A percentile compares a stretch with the other conserved stretches of the same genome.
Conservation (phyloP, 2,329 filamentous ascomycete genomes). For the Botrytis fabae region DNA sequence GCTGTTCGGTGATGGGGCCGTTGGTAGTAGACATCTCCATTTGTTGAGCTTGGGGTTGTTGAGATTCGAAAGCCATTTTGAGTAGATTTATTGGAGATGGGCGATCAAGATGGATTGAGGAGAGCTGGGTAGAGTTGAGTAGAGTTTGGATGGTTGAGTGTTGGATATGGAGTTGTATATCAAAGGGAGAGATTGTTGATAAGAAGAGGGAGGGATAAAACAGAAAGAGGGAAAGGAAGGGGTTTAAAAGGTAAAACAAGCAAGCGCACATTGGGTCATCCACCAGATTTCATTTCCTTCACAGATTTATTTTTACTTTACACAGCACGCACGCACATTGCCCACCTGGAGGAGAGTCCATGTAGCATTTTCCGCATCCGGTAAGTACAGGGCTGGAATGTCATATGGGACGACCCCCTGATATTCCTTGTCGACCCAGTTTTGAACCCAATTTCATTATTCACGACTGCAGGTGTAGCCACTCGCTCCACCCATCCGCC, state of each 20-base stretch:
- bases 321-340: not conserved
- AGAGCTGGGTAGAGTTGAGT: too few species aligned
- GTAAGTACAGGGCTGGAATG: slow-evolving; percentile 5
- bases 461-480: not conserved
- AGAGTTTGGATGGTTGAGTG: not conserved
- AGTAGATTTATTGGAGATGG: not conserved
- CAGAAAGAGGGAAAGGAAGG: not conserved
- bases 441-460: not conserved
- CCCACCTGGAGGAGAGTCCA: not conserved
- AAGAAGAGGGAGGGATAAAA: not conserved
- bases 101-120: not conserved
- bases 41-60: slow-evolving; percentile 24
- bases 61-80: slow-evolving; percentile 22
- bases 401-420: not conserved
- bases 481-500: not conserved
- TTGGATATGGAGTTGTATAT: not conserved
- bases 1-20: slow-evolving; percentile 22
- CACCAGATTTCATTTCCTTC: not conserved
- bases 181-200: not conserved
- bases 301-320: not conserved
- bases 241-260: not conserved
- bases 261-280: not conserved
- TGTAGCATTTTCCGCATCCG: not conserved
- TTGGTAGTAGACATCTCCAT: slow-evolving; percentile 20
- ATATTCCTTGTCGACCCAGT: not conserved